Percentiles rank a stretch among this genome's conserved stretches.
Conservation (phyloP, 2,329 filamentous ascomycete genomes). For the Fusarium redolens region DNA sequence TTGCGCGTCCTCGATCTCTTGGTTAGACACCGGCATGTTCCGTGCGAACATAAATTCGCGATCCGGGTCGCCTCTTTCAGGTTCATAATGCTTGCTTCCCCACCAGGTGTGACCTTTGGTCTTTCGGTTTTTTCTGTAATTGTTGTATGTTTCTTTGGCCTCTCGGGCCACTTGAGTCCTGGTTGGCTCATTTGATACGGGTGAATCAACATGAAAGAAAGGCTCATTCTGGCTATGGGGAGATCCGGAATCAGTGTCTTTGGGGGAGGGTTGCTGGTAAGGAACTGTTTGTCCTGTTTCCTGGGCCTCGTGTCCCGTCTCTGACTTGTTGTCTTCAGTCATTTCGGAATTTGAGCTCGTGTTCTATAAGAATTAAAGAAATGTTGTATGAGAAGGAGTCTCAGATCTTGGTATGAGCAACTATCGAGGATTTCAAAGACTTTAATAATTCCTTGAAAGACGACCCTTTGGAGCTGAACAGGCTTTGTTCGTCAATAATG, state of each 20-base stretch:
- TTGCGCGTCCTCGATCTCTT: background rate
- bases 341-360: background rate
- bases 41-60: slow-evolving; percentile 16
- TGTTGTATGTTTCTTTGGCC: background rate
- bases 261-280: background rate
- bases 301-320: background rate
- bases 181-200: background rate
- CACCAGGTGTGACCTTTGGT: slow-evolving; percentile 9
- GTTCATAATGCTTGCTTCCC: background rate
- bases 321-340: background rate
- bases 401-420: background rate
- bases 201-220: background rate
- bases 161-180: background rate
- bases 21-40: slow-evolving; percentile 7
- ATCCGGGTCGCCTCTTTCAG: slow-evolving; percentile 10
- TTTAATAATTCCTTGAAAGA: background rate
- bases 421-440: background rate
- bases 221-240: background rate
- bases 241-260: background rate
- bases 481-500: background rate
- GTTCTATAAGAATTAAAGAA: background rate
- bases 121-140: background rate
- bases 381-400: background rate
- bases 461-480: background rate
- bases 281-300: background rate